phyloP scores from a whole-genome alignment of 768 basidiomycete genomes.

The Neoboletus brunneissimus region DNA sequence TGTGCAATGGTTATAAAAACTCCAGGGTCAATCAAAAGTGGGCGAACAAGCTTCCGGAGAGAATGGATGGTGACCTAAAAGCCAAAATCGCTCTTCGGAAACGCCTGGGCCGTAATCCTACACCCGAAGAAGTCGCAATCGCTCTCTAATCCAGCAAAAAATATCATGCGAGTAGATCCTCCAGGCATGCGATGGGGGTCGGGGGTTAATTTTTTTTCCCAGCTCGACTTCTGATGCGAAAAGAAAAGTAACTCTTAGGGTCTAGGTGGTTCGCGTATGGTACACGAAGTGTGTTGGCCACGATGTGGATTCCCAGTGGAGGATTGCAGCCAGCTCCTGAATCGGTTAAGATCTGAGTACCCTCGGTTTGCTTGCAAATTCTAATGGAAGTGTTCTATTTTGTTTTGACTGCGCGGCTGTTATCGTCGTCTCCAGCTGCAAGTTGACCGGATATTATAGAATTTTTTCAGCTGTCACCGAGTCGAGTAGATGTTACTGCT shows the following conservation, averaged over 20 bases:
- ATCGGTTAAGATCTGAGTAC: background rate
- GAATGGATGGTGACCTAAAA: too few relatives aligned
- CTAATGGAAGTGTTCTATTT: background rate
- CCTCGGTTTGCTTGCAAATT: background rate
- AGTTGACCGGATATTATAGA: background rate
- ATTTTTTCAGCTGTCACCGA: background rate
- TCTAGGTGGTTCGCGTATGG: too few relatives aligned
- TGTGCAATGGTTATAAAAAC: too few relatives aligned
- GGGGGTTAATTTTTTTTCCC: background rate
- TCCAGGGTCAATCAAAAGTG: too few relatives aligned
- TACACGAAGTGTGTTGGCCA: background rate
- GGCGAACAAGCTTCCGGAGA: too few relatives aligned
- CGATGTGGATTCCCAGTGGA: slow-evolving; percentile 2
- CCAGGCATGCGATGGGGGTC: background rate
- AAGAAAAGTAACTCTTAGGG: background rate
- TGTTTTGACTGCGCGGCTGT: too few relatives aligned
- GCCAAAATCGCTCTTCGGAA: slow-evolving; percentile 8
- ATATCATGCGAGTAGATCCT: background rate
- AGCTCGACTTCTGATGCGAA: background rate
- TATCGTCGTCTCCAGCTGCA: background rate
- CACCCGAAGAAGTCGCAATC: slow-evolving; percentile 3
- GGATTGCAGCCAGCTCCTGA: too few relatives aligned
- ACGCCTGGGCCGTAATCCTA: background rate
- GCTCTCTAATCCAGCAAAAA: background rate
- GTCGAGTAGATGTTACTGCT: background rate